Base-by-base conservation (phyloP, 129 eudicot species). In the Gnaphalium uliginosum region DNA sequence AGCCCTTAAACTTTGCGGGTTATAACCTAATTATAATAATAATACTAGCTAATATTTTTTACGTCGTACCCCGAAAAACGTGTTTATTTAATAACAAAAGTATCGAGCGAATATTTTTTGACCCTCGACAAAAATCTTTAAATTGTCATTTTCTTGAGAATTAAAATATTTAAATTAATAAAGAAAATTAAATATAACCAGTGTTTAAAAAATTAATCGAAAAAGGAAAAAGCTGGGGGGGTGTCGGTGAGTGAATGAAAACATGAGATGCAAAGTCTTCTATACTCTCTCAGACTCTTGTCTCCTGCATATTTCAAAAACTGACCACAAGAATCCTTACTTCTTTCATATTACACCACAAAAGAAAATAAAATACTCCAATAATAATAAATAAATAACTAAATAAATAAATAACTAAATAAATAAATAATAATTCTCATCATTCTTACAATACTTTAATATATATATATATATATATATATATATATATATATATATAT, bases 241-340 rank as follows among this genome's bases (percentile, higher is more conserved):
- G 18, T 76, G 82, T 81, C 79, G 78, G 78, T 57, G 46, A 83
- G 71, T 65, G 69, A 76, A 66, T 78, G 81, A 78, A 78, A 59
- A 71, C 82, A 62, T 71, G 70, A 63, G 62, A 68, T 60, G 48
- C 75, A 57, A 69, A 71, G 76, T 70, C 69, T 75, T 71, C 59
- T 71, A 66, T 79, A 80, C 74, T 58, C 77, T 76, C 21, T 79
- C 82, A 79, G 78, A 51, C 33, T 6, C 60, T n/a, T 63, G 82
- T 79, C 82, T 71, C 82, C 82, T 71, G 67, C 67, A 48, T 71
- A 50, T 48, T 71, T 60, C 39, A 26, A 32, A 29, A 43, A 50
- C 74, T 62, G 74, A 76, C 69, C 74, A 72, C 72, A 81, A 57
- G 78, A 81, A 77, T 68, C 83, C 74, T 78, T 60, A 65, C 66